Base-by-base conservation (phyloP, 1,139 yeast species). In the Lodderomyces metapsilosis region DNA sequence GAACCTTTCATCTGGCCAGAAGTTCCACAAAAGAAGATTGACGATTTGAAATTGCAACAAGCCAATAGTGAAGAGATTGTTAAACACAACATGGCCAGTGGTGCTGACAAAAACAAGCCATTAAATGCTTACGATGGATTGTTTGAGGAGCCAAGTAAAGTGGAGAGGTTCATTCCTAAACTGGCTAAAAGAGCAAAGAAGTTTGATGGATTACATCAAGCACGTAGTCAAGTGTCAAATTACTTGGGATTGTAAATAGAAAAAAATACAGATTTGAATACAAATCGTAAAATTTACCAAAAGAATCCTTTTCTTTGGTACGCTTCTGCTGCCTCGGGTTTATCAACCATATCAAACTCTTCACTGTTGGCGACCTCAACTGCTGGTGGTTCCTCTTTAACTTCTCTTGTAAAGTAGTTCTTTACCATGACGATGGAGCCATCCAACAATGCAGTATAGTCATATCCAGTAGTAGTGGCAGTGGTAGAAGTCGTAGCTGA, bases 1-100 rank as follows among this genome's bases (percentile, higher is more conserved):
- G 88, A 88, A 50, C 97, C 98, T 15, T 91, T 91, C 58, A 76
- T 89, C 39, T 91, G 97, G 97, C 98, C 98, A 3, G 84, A 76
- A 38, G 81, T 82, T 52, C 66, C 76, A 2, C 49, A 51, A 22
- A 61, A 52, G 17, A 41, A 58, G 37, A 60, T 59, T 34, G 62
- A 58, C 18, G 49, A 47, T 23, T 54, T 64, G 24, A 51, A 53
- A 24, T 36, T 52, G 27, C 56, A 57, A 38, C 52, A 51, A 40
- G 58, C 57, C 16, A 59, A 61, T 46, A 66, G 63, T 51, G 51
- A 58, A 37, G 57, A 58, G 30, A 23, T 44, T 30, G 45, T 43
- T 15, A 36, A 38, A 25, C 22, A 24, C 5, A 40, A 40, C 21
- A 24, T 33, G 13, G 61, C 64, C 7, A 40, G 44, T n/a, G 95